Evolutionary conservation across 2,329 filamentous ascomycete species (phyloP).

Genomic region (Pezicula neosporulosa): DNA sequence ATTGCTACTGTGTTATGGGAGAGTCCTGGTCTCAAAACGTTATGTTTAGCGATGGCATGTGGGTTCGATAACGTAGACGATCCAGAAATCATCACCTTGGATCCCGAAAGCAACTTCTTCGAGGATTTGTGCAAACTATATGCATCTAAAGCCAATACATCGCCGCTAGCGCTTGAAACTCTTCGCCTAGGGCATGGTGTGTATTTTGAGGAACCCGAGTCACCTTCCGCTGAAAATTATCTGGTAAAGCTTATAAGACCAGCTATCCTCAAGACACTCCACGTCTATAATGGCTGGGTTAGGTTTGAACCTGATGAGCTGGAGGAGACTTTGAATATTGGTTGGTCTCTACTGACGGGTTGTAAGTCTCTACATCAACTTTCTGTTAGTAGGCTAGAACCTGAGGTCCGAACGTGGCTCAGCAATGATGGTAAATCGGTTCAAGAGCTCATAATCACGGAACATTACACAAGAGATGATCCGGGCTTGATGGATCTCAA

Average conservation of each 20-base stretch:
- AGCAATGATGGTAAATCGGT: background rate
- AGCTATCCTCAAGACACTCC: background rate
- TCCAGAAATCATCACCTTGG: background rate
- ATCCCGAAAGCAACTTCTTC: background rate
- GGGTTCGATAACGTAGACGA: background rate
- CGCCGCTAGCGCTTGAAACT: background rate
- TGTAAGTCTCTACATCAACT: background rate
- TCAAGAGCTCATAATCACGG: constrained; percentile 9
- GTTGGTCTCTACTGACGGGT: background rate
- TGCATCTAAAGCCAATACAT: background rate
- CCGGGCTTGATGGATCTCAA: constrained; percentile 3
- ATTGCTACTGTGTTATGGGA: background rate
- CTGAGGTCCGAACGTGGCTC: background rate
- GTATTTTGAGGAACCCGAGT: background rate
- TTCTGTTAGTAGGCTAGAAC: too few relatives aligned
- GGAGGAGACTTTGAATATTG: background rate
- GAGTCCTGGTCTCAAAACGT: constrained; percentile 2
- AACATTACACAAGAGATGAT: constrained; percentile 6
- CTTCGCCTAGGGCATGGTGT: background rate
- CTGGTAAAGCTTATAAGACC: background rate
- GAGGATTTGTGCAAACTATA: constrained; percentile 2
- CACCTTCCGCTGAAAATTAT: background rate
- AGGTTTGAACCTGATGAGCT: background rate
- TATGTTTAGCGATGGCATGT: constrained; percentile 4
- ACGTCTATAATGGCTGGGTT: background rate